Base-by-base conservation (phyloP, 2,329 filamentous ascomycete species). In the Knoxdaviesia capensis region DNA sequence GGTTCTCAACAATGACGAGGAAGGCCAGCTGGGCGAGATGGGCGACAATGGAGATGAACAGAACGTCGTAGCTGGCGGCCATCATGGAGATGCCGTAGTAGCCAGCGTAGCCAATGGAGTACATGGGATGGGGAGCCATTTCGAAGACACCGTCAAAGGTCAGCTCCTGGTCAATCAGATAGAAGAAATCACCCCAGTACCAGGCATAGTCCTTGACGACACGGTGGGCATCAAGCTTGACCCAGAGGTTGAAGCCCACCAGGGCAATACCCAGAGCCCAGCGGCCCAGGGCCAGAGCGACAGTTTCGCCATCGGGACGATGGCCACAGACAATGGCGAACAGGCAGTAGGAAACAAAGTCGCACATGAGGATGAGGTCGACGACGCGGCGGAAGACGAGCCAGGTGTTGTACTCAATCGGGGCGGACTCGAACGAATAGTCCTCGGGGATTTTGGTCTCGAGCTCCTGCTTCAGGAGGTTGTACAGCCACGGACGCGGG, bases 101-200 rank as follows among this genome's bases (percentile, higher is more conserved):
- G 39, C 90, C 90, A 41, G 85, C 86, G 59, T 98, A 98, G 35
- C 90, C 90, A 53, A 96, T 88, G 43, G 87, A 94, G 63, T 96
- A 96, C 88, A 96, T 96, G 48, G 88, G 88, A 57, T 96, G 90
- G 32, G 90, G 90, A 20, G 90, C 90, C 79, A 98, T 92, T 63
- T 98, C 90, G 57, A 96, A 98, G 48, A 98, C 90, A 44, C 90
- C 90, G 56, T 98, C 90, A 59, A 98, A 98, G 40, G 87, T 96
- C 57, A 98, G 68, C 55, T 94, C 85, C 62, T 96, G 87, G 60
- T 98, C 90, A 58, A 98, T 84, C 54, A 98, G 77, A 61, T 86
- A 98, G 68, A 96, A 98, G 63, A 96, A 96, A 60, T 98, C 90
- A 47, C 90, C 90, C 90, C 90, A 98, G 62, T 96, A 98, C 90